Evolutionary conservation across 352 stramenopile genomes (phyloP), one percentile per base, ranked within the genome.

Genomic region (Phytophthora tubulina): DNA sequence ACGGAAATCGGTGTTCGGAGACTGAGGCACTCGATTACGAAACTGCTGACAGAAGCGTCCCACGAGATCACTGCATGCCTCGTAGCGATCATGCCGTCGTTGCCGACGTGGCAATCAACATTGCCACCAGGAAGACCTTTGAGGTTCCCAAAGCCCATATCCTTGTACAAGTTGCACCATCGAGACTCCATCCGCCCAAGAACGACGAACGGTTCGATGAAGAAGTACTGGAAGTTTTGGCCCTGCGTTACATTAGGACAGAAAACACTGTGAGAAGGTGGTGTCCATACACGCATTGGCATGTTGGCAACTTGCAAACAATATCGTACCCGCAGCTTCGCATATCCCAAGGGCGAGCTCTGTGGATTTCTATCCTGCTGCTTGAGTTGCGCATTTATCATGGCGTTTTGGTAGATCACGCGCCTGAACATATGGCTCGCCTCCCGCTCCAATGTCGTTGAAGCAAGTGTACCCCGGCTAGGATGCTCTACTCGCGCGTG

Each of bases 1-100:
- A 96, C 88, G 0, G 76, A 84, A 48, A 96, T 80, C 3, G 80
- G 62, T 21, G 75, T 76, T 9, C 60, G 72, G 14, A 79, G 60
- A 45, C 81, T 94, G 52, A 96, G 52, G 49, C 88, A 94, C 60
- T 91, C 76, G 54, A 95, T 85, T 46, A 80, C 84, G 57, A 95
- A 96, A 45, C 62, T 77, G 21, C 74, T 63, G 7, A 52, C 46
- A 7, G 39, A 41, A 21, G 74, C 67, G 31, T 92, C 76, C 89
- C 89, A 95, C 8, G 75, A 73, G 48, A 96, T 94, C 31, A 92
- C 60, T 35, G 85, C 89, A 45, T 96, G 88, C 38, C 75, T 52
- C 11, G 72, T 67, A 2, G 63, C 76, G 58, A 96, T 93, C 67
- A 72, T 84, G 6, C 63, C 64, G 46, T 95, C 81, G 50, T 92